Conservation (phyloP, 225 moss, liverwort and hornwort species). For the Physcomitrium patens region DNA sequence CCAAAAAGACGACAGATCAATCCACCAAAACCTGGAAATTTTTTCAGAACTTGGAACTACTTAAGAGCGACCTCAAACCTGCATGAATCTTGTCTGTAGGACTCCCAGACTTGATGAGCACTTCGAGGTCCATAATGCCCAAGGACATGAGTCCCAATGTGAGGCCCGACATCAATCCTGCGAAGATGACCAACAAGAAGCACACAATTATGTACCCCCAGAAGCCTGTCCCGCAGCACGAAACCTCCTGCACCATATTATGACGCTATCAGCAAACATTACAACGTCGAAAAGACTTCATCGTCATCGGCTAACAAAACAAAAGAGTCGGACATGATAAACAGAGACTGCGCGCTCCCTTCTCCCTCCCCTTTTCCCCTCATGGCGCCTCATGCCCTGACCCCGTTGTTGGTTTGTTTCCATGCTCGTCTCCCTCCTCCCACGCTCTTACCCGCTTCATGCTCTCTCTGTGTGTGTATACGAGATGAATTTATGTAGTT, state of each 20-base stretch:
- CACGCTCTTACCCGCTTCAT: too few relatives aligned
- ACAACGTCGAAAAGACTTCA: background rate
- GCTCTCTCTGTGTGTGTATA: too few relatives aligned
- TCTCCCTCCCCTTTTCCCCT: too few relatives aligned
- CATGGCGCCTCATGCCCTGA: too few relatives aligned
- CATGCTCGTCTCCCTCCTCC: too few relatives aligned
- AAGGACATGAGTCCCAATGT: slow-evolving; percentile 66
- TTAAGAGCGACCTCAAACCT: slow-evolving; percentile 27
- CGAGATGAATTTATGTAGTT: too few relatives aligned
- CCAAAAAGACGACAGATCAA: background rate
- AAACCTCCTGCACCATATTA: slow-evolving; percentile 38
- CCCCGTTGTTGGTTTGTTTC: too few relatives aligned
- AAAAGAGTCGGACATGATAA: too few relatives aligned
- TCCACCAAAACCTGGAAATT: background rate
- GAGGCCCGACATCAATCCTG: slow-evolving; percentile 63
- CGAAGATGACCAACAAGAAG: slow-evolving; percentile 52
- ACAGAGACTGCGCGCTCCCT: too few relatives aligned
- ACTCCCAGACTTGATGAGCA: slow-evolving; percentile 56
- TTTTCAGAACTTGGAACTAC: background rate
- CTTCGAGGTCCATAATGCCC: slow-evolving; percentile 61
- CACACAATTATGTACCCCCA: slow-evolving; percentile 43
- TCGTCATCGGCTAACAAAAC: too few relatives aligned
- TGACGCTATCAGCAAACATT: slow-evolving; percentile 6
- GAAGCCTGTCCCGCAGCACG: slow-evolving; percentile 44
- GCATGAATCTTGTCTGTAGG: slow-evolving; percentile 45